Percentiles rank a stretch among this genome's conserved stretches.
Conservation (phyloP, 148 eudicot species). For the Rhododendron vialii region DNA sequence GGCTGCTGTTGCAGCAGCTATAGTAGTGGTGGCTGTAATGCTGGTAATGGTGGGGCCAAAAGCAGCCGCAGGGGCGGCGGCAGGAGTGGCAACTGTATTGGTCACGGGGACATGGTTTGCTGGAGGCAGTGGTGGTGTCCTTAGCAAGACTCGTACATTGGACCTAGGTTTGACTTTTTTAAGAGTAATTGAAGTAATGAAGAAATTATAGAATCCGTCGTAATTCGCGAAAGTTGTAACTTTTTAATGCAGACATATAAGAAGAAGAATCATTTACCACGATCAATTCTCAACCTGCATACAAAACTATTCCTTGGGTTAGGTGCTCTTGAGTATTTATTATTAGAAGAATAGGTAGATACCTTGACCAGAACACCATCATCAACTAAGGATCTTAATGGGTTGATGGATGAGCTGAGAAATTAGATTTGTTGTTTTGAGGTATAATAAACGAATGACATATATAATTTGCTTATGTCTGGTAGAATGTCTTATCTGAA, state of each 20-base stretch:
- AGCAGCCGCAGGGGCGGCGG: conserved; percentile 66
- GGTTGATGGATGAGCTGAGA: not conserved
- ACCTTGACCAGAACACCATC: not conserved
- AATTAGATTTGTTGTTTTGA: not conserved
- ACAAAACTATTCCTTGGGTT: not conserved
- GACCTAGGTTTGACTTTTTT: conserved; percentile 45
- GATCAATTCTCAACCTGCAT: not conserved
- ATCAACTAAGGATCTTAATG: not conserved
- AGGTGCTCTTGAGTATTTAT: not conserved
- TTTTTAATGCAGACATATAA: not conserved
- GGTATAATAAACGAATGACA: not conserved
- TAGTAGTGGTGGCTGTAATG: conserved; percentile 52
- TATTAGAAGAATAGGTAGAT: not conserved
- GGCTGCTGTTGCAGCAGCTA: conserved; percentile 61
- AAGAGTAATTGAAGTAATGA: conserved; percentile 10
- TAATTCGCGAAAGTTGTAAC: not conserved
- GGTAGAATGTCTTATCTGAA: not conserved
- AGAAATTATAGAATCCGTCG: not conserved
- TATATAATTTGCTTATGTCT: not conserved
- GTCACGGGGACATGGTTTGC: conserved; percentile 44
- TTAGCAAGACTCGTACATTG: conserved; percentile 39
- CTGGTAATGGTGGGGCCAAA: conserved; percentile 30
- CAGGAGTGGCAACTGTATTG: conserved; percentile 48
- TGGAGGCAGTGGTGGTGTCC: conserved; percentile 25
- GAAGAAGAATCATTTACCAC: not conserved